Percentiles rank a stretch among this genome's conserved stretches.
These are phyloP conservation scores for Paecilomyces fulvus DNA, from an alignment of 2,329 filamentous ascomycete genomes.

Conservation along the genomic window DNA sequence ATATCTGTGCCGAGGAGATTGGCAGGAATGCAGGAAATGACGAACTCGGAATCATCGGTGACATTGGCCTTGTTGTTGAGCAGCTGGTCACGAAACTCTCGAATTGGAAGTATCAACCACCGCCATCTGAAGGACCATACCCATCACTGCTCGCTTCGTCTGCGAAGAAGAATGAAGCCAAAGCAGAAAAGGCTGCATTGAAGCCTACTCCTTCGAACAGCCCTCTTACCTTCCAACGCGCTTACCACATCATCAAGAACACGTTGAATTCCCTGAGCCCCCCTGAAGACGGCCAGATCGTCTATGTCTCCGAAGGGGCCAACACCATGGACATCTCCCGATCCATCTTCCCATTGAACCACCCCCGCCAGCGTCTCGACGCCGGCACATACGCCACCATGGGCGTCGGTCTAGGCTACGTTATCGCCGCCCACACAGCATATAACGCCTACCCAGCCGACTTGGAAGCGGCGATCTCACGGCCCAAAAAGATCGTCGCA, in stretches of 20 bases:
- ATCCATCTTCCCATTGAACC: constrained; percentile 45
- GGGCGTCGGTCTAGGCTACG: constrained; percentile 51
- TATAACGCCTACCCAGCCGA: constrained; percentile 41
- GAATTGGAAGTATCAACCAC: constrained; percentile 37
- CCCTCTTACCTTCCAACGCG: constrained; percentile 44
- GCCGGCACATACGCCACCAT: constrained; percentile 53
- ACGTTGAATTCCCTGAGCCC: constrained; percentile 40
- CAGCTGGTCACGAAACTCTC: constrained; percentile 38
- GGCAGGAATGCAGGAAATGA: constrained; percentile 44
- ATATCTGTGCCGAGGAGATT: constrained; percentile 46
- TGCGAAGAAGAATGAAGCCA: constrained; percentile 40
- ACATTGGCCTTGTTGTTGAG: constrained; percentile 41
- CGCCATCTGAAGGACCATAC: constrained; percentile 21
- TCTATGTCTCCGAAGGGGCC: constrained; percentile 51
- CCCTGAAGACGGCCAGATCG: constrained; percentile 39
- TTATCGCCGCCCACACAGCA: constrained; percentile 48
- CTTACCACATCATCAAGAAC: constrained; percentile 45
- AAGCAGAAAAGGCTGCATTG: constrained; percentile 35
- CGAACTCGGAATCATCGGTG: constrained; percentile 43
- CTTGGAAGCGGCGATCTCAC: constrained; percentile 14
- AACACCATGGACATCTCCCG: constrained; percentile 56
- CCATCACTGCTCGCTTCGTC: constrained; percentile 19
- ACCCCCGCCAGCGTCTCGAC: constrained; percentile 49
- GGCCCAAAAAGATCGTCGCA: constrained; percentile 46
- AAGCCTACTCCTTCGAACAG: constrained; percentile 20